Percentiles rank a stretch among this genome's conserved stretches.
Evolutionary conservation across 139 green algal species (phyloP).

Genomic region (Spirogloea muscicola): DNA sequence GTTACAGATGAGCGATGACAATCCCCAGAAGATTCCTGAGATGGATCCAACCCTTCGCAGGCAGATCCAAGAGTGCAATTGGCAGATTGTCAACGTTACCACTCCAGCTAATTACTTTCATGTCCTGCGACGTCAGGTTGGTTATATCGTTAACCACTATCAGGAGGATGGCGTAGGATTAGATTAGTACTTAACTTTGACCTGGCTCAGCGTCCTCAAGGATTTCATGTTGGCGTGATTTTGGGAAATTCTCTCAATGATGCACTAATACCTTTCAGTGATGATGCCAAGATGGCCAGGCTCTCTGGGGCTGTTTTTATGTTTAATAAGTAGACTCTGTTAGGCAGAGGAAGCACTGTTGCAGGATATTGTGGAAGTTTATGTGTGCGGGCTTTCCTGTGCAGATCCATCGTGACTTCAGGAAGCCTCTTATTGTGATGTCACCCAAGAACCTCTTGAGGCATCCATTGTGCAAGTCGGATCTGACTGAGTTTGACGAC

Average conservation of each 20-base stretch:
- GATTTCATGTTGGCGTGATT: no score
- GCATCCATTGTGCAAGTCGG: slow-evolving; percentile 76
- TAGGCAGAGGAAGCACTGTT: not conserved
- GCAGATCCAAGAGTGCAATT: slow-evolving; percentile 84
- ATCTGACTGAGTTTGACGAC: slow-evolving; percentile 90
- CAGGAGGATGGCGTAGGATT: no score
- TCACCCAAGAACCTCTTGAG: slow-evolving; percentile 93
- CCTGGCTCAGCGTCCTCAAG: no score
- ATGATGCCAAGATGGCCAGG: no score
- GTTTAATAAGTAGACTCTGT: no score
- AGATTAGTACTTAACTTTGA: no score
- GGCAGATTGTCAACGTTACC: slow-evolving; percentile 90
- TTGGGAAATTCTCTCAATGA: no score
- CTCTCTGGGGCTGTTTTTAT: no score
- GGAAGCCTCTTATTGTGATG: slow-evolving; percentile 95
- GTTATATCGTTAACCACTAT: no score
- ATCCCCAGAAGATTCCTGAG: slow-evolving; percentile 43
- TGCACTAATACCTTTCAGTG: no score
- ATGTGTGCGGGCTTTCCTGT: not conserved
- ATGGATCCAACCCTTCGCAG: slow-evolving; percentile 35
- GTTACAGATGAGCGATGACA: slow-evolving; percentile 51
- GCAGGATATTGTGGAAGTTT: not conserved
- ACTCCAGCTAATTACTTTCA: slow-evolving; percentile 99
- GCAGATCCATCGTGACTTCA: slow-evolving; percentile 92
- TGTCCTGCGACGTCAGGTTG: slow-evolving; percentile 71